These are phyloP conservation scores for Umbelopsis sp. DNA, from an alignment of 192 early-diverging fungal species.

Conservation along the genomic window DNA sequence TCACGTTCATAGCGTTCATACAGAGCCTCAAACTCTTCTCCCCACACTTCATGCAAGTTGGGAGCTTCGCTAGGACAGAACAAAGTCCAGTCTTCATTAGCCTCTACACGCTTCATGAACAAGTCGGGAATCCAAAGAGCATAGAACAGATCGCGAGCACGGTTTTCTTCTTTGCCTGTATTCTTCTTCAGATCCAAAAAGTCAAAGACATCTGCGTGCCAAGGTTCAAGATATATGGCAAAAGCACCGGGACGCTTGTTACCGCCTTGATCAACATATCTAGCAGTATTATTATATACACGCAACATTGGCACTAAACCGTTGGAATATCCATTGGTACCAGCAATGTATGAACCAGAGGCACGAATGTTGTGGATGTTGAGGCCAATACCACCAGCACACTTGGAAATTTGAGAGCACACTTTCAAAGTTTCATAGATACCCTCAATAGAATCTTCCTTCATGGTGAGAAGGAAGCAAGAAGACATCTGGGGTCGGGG, in stretches of 20 bases:
- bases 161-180: conserved; percentile 96
- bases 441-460: conserved; percentile 96
- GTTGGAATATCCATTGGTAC: conserved; percentile 96
- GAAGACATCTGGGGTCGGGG: conserved; percentile 92
- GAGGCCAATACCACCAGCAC: conserved; percentile 96
- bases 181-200: conserved; percentile 98
- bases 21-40: conserved; percentile 85
- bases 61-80: conserved; percentile 96
- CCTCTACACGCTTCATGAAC: conserved; percentile 97
- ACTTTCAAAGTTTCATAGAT: conserved; percentile 98
- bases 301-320: conserved; percentile 97
- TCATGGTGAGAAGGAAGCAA: conserved; percentile 96
- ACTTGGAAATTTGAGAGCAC: conserved; percentile 98
- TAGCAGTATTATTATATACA: conserved; percentile 97
- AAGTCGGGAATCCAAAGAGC: conserved; percentile 97
- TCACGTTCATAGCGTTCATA: conserved; percentile 85
- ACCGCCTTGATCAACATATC: conserved; percentile 99
- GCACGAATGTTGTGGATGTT: conserved; percentile 98
- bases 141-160: conserved; percentile 97
- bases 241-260: conserved; percentile 98
- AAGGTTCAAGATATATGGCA: conserved; percentile 98
- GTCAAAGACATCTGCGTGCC: conserved; percentile 97
- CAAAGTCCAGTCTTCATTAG: conserved; percentile 90
- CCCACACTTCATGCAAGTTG: conserved; percentile 90
- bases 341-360: conserved; percentile 94